Base-by-base conservation (phyloP, 805 yeast genomes). In the Tetrapisispora fleetii region DNA sequence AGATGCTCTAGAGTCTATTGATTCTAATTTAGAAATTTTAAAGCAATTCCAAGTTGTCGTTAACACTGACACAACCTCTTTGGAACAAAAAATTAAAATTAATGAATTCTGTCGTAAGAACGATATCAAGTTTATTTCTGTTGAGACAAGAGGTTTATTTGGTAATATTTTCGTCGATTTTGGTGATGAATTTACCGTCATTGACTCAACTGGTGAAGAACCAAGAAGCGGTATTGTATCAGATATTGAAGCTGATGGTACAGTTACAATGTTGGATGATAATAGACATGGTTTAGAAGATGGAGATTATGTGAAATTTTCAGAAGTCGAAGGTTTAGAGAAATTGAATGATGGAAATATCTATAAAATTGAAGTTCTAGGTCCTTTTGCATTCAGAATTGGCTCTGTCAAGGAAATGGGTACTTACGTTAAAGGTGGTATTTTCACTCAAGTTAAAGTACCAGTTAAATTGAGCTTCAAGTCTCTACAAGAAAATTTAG, bases 191-290 rank as follows among this genome's bases (percentile, higher is more conserved):
- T 93, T 93, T 68, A 77, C 84, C 2, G 83, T 93, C 19, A 70
- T 83, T 47, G 99, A 93, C 64, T 75, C 80, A 37, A 86, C 85
- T 46, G 99, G 99, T 46, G 98, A 93, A 70, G 98, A 93, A 67
- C 95, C 96, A 17, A 71, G 72, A 44, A 64, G 81, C 4, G 98
- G 99, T 42, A 84, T 87, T 51, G 86, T 93, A 1, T 85, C 96
- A 1, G 95, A 86, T 62, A 84, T 93, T 52, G 96, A 90, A 62
- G 64, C 71, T 11, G 77, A 86, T 62, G 98, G 98, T 50, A 83
- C 89, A 11, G 96, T 93, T n/a, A 84, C 96, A 19, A 87, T 85
- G 74, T 75, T 91, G 58, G 96, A 85, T 63, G 97, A 88, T 54
- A 82, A 79, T 51, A 81, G 98, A 67, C 99, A 93, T 63, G 95